phyloP scores from a whole-genome alignment of 768 basidiomycete genomes.

The Nevesoporus exiguus region DNA sequence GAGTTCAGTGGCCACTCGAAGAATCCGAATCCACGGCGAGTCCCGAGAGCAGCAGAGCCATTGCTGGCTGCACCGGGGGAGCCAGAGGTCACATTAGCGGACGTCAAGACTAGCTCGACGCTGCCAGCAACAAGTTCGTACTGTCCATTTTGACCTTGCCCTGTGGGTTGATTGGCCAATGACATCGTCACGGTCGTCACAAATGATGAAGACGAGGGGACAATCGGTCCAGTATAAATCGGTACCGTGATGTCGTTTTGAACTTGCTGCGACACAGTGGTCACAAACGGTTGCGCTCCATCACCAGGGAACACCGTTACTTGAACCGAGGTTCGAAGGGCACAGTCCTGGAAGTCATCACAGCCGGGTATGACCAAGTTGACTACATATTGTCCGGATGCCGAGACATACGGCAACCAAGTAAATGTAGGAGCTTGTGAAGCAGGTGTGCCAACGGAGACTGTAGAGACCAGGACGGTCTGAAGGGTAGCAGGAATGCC shows the following conservation, averaged over 20 bases:
- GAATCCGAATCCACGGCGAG: slow-evolving; percentile 70
- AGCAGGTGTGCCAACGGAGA: slow-evolving; percentile 60
- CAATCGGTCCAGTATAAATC: slow-evolving; percentile 81
- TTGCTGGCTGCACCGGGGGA: slow-evolving; percentile 27
- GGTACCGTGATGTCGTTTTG: slow-evolving; percentile 52
- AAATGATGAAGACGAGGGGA: slow-evolving; percentile 70
- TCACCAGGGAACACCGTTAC: slow-evolving; percentile 80
- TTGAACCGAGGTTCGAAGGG: slow-evolving; percentile 72
- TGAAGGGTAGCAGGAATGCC: slow-evolving; percentile 78
- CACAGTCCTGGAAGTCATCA: slow-evolving; percentile 73
- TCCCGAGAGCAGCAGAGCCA: slow-evolving; percentile 32
- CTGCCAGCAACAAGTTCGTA: slow-evolving; percentile 84
- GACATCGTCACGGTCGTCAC: slow-evolving; percentile 72
- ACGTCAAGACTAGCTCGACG: slow-evolving; percentile 74
- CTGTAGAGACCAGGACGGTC: slow-evolving; percentile 63
- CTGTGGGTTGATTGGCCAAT: slow-evolving; percentile 61
- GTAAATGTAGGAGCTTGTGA: slow-evolving; percentile 74
- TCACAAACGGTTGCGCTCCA: slow-evolving; percentile 59
- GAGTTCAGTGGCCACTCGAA: slow-evolving; percentile 78
- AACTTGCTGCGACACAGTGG: slow-evolving; percentile 73
- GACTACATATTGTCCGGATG: slow-evolving; percentile 81
- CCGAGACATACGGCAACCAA: slow-evolving; percentile 91
- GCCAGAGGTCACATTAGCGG: slow-evolving; percentile 44
- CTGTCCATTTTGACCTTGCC: slow-evolving; percentile 59
- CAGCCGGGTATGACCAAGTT: slow-evolving; percentile 89